Percentiles rank a stretch among this genome's conserved stretches.
Evolutionary conservation across 2,329 filamentous ascomycete genomes (phyloP).

Genomic region (Ophiostoma himal-ulmi): DNA sequence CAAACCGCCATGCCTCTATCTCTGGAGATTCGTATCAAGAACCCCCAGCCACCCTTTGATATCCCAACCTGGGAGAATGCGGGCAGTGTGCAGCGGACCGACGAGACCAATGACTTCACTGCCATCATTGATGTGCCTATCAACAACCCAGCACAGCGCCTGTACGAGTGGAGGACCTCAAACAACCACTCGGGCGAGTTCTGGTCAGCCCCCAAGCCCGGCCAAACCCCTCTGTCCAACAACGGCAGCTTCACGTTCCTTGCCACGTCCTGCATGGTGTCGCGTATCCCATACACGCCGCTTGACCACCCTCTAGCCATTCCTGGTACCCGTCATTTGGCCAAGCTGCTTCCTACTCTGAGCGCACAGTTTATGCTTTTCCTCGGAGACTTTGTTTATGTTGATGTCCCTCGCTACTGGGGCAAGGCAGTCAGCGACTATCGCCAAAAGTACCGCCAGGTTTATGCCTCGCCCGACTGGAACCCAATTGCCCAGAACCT

Average conservation of each 20-base stretch:
- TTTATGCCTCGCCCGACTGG: slow-evolving; percentile 97
- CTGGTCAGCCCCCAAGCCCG: slow-evolving; percentile 65
- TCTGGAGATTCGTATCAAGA: slow-evolving; percentile 57
- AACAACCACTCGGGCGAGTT: slow-evolving; percentile 85
- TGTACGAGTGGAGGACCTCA: slow-evolving; percentile 78
- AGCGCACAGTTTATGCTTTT: slow-evolving; percentile 75
- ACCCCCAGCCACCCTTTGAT: slow-evolving; percentile 47
- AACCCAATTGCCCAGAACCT: slow-evolving; percentile 64
- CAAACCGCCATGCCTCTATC: slow-evolving; percentile 67
- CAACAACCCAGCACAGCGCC: slow-evolving; percentile 59
- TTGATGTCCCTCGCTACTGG: slow-evolving; percentile 78
- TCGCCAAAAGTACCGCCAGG: slow-evolving; percentile 83
- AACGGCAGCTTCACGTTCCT: slow-evolving; percentile 80
- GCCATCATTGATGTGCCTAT: slow-evolving; percentile 60
- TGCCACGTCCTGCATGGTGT: slow-evolving; percentile 87
- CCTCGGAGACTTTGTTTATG: slow-evolving; percentile 82
- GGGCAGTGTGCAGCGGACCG: slow-evolving; percentile 59
- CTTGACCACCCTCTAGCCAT: slow-evolving; percentile 77
- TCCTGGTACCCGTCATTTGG: slow-evolving; percentile 71
- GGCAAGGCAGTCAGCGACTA: slow-evolving; percentile 70
- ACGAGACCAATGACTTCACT: slow-evolving; percentile 78
- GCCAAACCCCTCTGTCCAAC: slow-evolving; percentile 53
- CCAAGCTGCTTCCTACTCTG: slow-evolving; percentile 63
- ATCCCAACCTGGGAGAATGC: slow-evolving; percentile 60
- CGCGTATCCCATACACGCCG: slow-evolving; percentile 81